Percentiles rank a stretch among this genome's conserved stretches.
phyloP scores from a whole-genome alignment of 768 basidiomycete species.

The Sarcomyxa edulis region DNA sequence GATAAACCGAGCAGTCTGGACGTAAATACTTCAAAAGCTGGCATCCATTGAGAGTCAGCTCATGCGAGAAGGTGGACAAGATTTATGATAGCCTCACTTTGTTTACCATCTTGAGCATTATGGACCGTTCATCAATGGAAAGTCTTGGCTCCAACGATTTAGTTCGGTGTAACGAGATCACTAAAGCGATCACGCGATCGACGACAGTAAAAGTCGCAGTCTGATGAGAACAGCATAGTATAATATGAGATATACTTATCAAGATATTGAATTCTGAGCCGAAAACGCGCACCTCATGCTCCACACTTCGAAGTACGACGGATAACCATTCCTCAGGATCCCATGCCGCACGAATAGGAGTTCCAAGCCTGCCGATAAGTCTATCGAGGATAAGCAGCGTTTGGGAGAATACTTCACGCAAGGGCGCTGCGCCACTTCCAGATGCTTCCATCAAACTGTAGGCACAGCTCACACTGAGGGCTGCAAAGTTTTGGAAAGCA shows the following conservation, averaged over 20 bases:
- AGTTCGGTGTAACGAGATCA: slow-evolving; percentile 50
- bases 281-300: slow-evolving; percentile 40
- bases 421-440: slow-evolving; percentile 20
- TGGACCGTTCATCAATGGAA: slow-evolving; percentile 46
- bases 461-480: slow-evolving; percentile 43
- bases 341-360: slow-evolving; percentile 46
- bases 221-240: slow-evolving; percentile 26
- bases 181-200: slow-evolving; percentile 54
- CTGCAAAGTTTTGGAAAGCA: slow-evolving; percentile 49
- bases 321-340: slow-evolving; percentile 60
- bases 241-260: slow-evolving; percentile 8
- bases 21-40: slow-evolving; percentile 68
- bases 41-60: neutral
- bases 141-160: slow-evolving; percentile 46
- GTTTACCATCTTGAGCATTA: slow-evolving; percentile 56
- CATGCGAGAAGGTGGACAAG: neutral
- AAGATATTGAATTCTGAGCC: too few species aligned
- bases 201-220: slow-evolving; percentile 59
- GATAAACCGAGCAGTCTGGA: slow-evolving; percentile 62
- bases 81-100: slow-evolving; percentile 21
- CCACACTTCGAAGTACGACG: slow-evolving; percentile 45
- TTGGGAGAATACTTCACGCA: slow-evolving; percentile 50
- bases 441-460: slow-evolving; percentile 24
- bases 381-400: slow-evolving; percentile 45
- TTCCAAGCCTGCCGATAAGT: slow-evolving; percentile 40